Conservation (phyloP, 768 basidiomycete species). For the Russula sp. region DNA sequence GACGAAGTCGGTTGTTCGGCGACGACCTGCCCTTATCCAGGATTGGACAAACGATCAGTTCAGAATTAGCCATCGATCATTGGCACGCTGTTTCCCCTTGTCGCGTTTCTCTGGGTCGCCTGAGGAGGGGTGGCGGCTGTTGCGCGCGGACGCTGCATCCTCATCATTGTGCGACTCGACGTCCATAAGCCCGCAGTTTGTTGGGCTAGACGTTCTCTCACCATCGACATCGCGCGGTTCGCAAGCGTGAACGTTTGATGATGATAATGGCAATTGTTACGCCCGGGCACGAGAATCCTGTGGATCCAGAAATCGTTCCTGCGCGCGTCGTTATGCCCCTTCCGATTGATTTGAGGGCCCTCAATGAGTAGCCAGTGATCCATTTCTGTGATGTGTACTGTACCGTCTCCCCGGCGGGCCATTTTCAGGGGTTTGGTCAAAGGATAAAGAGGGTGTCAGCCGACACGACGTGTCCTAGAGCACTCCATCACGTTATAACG, state of each 20-base stretch:
- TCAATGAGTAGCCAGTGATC: neutral
- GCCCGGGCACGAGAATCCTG: neutral
- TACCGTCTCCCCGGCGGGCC: neutral
- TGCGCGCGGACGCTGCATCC: neutral
- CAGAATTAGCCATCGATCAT: slow-evolving; percentile 30
- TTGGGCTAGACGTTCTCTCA: no score
- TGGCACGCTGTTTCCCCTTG: slow-evolving; percentile 71
- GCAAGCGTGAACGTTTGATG: neutral
- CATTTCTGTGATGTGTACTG: neutral
- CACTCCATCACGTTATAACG: slow-evolving; percentile 5
- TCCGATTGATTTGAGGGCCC: neutral
- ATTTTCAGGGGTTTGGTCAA: neutral
- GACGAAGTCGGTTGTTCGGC: neutral
- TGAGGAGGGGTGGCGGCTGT: neutral
- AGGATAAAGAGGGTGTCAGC: neutral
- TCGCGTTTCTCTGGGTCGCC: slow-evolving; percentile 24
- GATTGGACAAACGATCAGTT: no score
- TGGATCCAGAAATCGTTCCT: neutral
- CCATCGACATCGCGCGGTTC: neutral
- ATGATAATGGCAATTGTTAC: neutral
- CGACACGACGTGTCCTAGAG: neutral
- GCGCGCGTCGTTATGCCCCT: no score
- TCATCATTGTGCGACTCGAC: slow-evolving; percentile 20
- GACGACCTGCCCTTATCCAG: neutral
- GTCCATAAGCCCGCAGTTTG: slow-evolving; percentile 36